Evolutionary conservation across 1,139 yeast species (phyloP).

Genomic region (Yamadazyma atlantica): DNA sequence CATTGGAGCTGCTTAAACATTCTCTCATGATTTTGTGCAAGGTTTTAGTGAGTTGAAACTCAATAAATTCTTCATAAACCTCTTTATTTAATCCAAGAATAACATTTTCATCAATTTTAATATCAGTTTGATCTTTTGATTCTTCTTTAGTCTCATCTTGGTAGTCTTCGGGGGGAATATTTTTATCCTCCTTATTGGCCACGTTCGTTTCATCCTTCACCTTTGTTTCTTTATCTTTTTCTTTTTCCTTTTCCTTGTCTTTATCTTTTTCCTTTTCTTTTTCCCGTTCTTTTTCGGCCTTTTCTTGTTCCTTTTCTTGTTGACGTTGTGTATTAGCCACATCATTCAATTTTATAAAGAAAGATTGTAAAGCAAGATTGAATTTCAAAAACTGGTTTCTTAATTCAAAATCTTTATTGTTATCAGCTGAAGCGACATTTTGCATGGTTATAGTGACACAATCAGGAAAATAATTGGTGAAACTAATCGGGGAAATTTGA

Average conservation of each 20-base stretch:
- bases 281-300: slow-evolving; percentile 3
- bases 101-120: slow-evolving; percentile 16
- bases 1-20: slow-evolving; percentile 49
- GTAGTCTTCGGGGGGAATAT: background rate
- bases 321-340: slow-evolving; percentile 11
- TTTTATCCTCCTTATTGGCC: slow-evolving; percentile 1
- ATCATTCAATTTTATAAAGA: slow-evolving; percentile 32
- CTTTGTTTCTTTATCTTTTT: slow-evolving; percentile 1
- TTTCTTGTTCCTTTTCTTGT: slow-evolving; percentile 5
- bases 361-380: slow-evolving; percentile 34
- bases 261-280: slow-evolving; percentile 4
- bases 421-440: slow-evolving; percentile 38
- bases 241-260: slow-evolving; percentile 1
- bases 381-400: slow-evolving; percentile 38
- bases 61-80: slow-evolving; percentile 41
- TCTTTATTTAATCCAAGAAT: slow-evolving; percentile 39
- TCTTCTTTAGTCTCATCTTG: slow-evolving; percentile 1
- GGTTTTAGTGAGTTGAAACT: slow-evolving; percentile 36
- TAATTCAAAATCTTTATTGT: slow-evolving; percentile 39
- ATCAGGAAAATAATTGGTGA: slow-evolving; percentile 58
- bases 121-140: slow-evolving; percentile 5
- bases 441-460: slow-evolving; percentile 40
- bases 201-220: slow-evolving; percentile 4
- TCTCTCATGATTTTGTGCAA: slow-evolving; percentile 37
- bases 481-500: slow-evolving; percentile 72